Percentiles rank a stretch among this genome's conserved stretches.
These are phyloP conservation scores for Eimeria praecox DNA, from an alignment of 169 alveolate genomes.

Conservation along the genomic window DNA sequence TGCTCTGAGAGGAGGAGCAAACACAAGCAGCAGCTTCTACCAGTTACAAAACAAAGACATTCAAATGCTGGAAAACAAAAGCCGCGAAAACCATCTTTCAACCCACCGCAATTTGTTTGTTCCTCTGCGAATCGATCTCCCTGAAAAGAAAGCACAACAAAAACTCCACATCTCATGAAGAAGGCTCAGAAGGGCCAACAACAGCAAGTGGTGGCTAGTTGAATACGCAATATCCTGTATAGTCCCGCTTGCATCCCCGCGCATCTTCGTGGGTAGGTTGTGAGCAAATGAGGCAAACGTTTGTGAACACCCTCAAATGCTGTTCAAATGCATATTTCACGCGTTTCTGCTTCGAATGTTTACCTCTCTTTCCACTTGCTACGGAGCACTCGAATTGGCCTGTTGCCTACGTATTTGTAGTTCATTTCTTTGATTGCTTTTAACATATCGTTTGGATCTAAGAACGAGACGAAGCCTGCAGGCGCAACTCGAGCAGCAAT, in stretches of 20 bases:
- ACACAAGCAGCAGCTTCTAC: background rate
- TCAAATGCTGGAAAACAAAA: background rate
- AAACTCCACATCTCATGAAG: background rate
- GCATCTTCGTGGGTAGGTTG: background rate
- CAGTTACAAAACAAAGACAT: background rate
- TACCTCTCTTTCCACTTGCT: constrained; percentile 93
- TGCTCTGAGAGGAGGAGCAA: background rate
- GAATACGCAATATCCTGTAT: background rate
- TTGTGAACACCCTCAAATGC: background rate
- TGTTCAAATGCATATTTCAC: background rate
- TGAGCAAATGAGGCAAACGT: background rate
- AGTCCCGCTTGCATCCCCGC: background rate
- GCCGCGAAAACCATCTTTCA: background rate
- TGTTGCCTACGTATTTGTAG: constrained; percentile 95
- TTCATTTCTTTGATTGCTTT: constrained; percentile 95
- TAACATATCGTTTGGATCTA: constrained; percentile 93
- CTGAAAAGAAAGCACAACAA: constrained; percentile 28
- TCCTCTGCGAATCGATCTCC: constrained; percentile 81
- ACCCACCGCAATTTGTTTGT: constrained; percentile 76
- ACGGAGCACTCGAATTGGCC: constrained; percentile 93
- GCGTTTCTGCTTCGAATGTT: background rate
- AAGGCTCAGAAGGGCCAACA: background rate
- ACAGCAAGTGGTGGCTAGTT: background rate
- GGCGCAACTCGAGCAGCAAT: background rate
- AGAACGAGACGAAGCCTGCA: constrained; percentile 94